Evolutionary conservation across 441 rosid genomes (phyloP).

Genomic region (Biscutella laevigata): DNA sequence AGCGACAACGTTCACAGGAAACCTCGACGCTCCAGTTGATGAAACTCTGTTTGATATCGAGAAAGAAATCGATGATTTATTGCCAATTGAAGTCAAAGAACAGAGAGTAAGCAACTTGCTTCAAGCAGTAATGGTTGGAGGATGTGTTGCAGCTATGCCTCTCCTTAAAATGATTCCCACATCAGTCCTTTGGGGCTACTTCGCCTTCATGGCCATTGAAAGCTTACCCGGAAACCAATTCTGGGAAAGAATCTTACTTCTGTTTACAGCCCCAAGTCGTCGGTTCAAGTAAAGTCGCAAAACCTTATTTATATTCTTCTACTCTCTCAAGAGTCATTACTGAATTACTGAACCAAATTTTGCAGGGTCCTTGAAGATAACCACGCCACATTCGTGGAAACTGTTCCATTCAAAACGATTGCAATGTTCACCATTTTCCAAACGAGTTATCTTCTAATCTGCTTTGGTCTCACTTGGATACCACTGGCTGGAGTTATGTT

Average conservation of each 20-base stretch:
- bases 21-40: constrained; percentile 68
- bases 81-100: constrained; percentile 87
- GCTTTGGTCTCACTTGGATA: constrained; percentile 89
- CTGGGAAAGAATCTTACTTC: constrained; percentile 85
- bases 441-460: constrained; percentile 52
- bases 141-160: constrained; percentile 93
- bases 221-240: constrained; percentile 91
- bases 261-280: constrained; percentile 84
- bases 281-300: constrained; percentile 57
- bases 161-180: constrained; percentile 82
- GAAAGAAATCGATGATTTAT: constrained; percentile 84
- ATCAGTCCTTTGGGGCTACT: constrained; percentile 91
- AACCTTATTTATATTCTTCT: background rate
- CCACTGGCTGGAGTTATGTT: constrained; percentile 90
- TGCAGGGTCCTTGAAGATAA: constrained; percentile 85
- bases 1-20: constrained; percentile 60
- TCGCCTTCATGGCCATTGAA: constrained; percentile 94
- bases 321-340: background rate
- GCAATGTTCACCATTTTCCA: constrained; percentile 69
- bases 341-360: background rate
- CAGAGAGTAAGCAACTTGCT: constrained; percentile 80
- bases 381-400: constrained; percentile 83
- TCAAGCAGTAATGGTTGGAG: constrained; percentile 78
- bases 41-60: constrained; percentile 80
- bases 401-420: constrained; percentile 81